phyloP scores from a whole-genome alignment of 2,329 filamentous ascomycete genomes.

The Emydomyces testavorans region DNA sequence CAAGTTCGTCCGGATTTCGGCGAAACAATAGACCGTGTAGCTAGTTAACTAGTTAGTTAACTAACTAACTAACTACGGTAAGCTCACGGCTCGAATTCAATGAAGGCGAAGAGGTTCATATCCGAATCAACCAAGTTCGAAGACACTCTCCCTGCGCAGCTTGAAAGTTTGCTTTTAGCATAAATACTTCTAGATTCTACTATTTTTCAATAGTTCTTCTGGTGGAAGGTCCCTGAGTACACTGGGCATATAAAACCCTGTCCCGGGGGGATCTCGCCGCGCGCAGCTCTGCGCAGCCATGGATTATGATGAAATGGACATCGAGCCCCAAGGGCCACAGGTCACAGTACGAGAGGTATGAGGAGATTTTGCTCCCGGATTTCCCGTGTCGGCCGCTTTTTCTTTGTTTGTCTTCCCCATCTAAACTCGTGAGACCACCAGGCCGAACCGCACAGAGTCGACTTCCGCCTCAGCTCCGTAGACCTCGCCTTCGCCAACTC shows the following conservation, averaged over 20 bases:
- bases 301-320: conserved; percentile 37
- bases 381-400: too few species aligned
- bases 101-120: neutral
- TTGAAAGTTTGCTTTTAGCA: neutral
- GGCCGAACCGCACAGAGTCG: conserved; percentile 69
- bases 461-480: conserved; percentile 81
- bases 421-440: conserved; percentile 32
- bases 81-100: too few species aligned
- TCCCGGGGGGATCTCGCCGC: conserved; percentile 4
- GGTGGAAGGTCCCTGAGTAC: too few species aligned
- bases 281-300: conserved; percentile 23
- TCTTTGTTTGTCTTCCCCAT: too few species aligned
- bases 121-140: neutral
- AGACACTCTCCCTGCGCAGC: neutral
- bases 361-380: too few species aligned
- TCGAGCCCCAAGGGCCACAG: conserved; percentile 38
- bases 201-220: neutral
- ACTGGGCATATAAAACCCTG: neutral
- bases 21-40: neutral
- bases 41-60: too few species aligned
- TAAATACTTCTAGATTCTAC: neutral
- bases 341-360: conserved; percentile 39
- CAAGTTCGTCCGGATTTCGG: neutral
- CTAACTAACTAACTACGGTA: too few species aligned
- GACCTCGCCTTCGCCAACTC: conserved; percentile 93